A percentile compares a stretch with the other conserved stretches of the same genome.
phyloP scores from a whole-genome alignment of 78 protist genomes.

The Tieghemostelium lacteum region DNA sequence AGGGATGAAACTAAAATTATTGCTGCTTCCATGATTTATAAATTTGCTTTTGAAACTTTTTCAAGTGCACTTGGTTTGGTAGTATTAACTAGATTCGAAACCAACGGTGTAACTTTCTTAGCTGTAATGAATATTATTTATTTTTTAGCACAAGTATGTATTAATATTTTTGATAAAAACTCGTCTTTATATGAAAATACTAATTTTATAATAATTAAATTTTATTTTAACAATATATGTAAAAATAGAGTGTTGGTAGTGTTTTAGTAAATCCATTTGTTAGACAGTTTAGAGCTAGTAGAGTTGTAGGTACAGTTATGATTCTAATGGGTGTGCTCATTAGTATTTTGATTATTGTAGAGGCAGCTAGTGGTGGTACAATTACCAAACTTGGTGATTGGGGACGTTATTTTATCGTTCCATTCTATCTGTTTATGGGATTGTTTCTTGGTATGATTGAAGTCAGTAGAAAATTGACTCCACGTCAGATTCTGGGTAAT shows the following conservation, averaged over 20 bases:
- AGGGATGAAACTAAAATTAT: constrained; percentile 40
- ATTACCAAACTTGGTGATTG: constrained; percentile 15
- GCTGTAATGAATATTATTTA: constrained; percentile 77
- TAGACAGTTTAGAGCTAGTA: constrained; percentile 58
- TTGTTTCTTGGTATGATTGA: constrained; percentile 57
- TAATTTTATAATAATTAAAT: neutral
- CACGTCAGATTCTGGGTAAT: constrained; percentile 59
- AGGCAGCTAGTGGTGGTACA: constrained; percentile 41
- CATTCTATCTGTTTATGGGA: constrained; percentile 58
- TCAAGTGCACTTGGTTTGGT: constrained; percentile 40
- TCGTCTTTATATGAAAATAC: neutral
- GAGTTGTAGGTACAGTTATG: constrained; percentile 42
- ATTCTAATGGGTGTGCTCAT: constrained; percentile 30
- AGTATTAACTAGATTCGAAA: constrained; percentile 44
- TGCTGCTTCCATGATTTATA: constrained; percentile 35
- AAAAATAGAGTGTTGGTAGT: constrained; percentile 28
- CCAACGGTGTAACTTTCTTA: constrained; percentile 48
- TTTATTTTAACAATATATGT: neutral
- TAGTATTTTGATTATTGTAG: constrained; percentile 10
- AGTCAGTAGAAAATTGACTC: constrained; percentile 50
- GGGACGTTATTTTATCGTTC: constrained; percentile 17
- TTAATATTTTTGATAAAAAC: neutral
- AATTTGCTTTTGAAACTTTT: constrained; percentile 64
- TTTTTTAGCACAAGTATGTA: constrained; percentile 66
- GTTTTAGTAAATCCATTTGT: constrained; percentile 56